Evolutionary conservation across 1,139 yeast genomes (phyloP).

Genomic region (Debaryomycetaceae sp.): DNA sequence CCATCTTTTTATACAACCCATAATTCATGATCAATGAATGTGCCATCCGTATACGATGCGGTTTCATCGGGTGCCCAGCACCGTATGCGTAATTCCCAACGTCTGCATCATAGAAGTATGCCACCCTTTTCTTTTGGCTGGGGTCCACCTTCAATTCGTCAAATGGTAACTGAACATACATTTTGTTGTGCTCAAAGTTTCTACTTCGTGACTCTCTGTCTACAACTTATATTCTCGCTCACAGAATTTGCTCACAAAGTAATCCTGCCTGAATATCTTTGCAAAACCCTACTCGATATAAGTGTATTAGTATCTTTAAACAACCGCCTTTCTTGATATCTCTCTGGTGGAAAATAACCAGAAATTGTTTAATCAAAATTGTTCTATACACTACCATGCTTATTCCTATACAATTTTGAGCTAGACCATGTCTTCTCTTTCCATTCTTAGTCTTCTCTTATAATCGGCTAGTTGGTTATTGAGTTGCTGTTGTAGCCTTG

Average conservation of each 20-base stretch:
- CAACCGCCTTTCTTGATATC: background rate
- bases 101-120: constrained; percentile 61
- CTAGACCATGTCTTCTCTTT: constrained; percentile 9
- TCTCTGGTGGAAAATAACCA: background rate
- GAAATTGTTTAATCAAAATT: background rate
- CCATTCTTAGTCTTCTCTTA: constrained; percentile 18
- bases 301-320: background rate
- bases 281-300: background rate
- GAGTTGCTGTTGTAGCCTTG: constrained; percentile 45
- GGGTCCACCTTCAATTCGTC: constrained; percentile 44
- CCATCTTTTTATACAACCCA: constrained; percentile 95
- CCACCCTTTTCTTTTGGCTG: constrained; percentile 40
- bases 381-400: background rate
- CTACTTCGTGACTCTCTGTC: background rate
- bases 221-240: too few relatives aligned
- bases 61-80: constrained; percentile 98
- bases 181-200: constrained; percentile 7
- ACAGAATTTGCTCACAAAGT: too few relatives aligned
- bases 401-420: background rate
- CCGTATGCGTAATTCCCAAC: constrained; percentile 98
- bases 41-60: constrained; percentile 98
- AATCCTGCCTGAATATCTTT: background rate
- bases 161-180: constrained; percentile 45
- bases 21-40: constrained; percentile 96
- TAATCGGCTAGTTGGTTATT: constrained; percentile 40